A percentile compares a stretch with the other conserved stretches of the same genome.
These are phyloP conservation scores for Pestalotiopsis sp. DNA, from an alignment of 2,329 filamentous ascomycete genomes.

Conservation along the genomic window DNA sequence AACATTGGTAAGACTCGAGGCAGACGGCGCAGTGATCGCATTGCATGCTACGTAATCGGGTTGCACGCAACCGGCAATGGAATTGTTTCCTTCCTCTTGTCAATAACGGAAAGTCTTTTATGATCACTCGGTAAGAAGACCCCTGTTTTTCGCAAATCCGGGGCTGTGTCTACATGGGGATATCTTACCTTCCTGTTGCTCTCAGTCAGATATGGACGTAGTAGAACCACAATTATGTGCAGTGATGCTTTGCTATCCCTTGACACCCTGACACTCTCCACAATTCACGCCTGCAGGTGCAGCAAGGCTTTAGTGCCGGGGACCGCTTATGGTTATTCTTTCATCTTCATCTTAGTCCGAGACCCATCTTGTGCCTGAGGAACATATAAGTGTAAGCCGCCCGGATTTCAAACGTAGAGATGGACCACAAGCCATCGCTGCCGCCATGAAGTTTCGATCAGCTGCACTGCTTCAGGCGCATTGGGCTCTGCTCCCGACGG, in stretches of 20 bases:
- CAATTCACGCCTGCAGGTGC: too few relatives aligned
- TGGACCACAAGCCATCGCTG: neutral
- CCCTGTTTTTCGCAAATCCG: neutral
- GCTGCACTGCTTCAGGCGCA: neutral
- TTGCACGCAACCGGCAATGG: neutral
- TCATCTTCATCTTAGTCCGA: too few relatives aligned
- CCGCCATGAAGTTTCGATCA: neutral
- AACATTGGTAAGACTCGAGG: neutral
- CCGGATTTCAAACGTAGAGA: neutral
- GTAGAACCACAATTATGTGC: too few relatives aligned
- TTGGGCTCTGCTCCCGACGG: neutral
- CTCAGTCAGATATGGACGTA: too few relatives aligned
- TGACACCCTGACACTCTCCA: too few relatives aligned
- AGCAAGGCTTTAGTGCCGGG: too few relatives aligned
- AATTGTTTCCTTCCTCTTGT: neutral
- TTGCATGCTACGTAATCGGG: neutral
- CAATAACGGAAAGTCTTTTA: too few relatives aligned
- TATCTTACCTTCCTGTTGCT: too few relatives aligned
- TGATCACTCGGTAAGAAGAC: neutral
- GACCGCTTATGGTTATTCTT: too few relatives aligned
- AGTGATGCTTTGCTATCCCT: too few relatives aligned
- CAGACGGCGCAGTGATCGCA: neutral
- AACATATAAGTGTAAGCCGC: too few relatives aligned
- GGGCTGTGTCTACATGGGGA: neutral
- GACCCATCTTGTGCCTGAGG: too few relatives aligned